phyloP scores from a whole-genome alignment of 257 asterid genomes.

The Perilla frutescens region DNA sequence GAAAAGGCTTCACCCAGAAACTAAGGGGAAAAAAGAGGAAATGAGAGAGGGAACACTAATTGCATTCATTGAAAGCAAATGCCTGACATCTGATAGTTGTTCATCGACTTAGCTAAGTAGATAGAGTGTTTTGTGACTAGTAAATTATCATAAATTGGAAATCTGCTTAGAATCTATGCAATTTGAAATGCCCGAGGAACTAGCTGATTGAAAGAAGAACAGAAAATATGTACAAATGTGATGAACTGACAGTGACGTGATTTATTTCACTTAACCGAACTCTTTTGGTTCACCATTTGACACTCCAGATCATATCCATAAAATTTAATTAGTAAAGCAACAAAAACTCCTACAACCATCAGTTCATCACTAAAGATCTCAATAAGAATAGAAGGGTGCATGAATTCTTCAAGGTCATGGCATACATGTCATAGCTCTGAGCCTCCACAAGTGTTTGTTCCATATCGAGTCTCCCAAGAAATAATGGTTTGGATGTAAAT shows the following conservation, averaged over 20 bases:
- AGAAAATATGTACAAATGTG: neutral
- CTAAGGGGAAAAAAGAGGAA: neutral
- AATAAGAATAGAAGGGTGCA: neutral
- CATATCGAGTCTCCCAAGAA: constrained; percentile 90
- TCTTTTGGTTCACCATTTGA: neutral
- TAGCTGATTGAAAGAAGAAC: neutral
- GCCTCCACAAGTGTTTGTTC: constrained; percentile 97
- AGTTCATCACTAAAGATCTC: constrained; percentile 20
- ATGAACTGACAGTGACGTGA: neutral
- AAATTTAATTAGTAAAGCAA: constrained; percentile 21
- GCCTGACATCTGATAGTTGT: neutral
- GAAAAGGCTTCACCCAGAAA: constrained; percentile 7
- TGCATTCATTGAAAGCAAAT: neutral
- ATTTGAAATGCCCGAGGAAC: neutral
- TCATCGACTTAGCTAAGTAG: neutral
- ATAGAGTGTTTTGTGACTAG: neutral
- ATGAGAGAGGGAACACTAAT: neutral
- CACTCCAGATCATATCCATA: constrained; percentile 9
- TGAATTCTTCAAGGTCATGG: constrained; percentile 20
- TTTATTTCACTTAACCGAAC: constrained; percentile 8
- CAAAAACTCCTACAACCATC: constrained; percentile 13
- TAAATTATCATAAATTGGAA: neutral
- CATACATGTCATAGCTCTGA: constrained; percentile 90
- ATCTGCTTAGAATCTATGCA: neutral
- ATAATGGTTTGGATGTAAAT: constrained; percentile 82